Evolutionary conservation across 768 basidiomycete species (phyloP).

Genomic region (Tylopilus balloui): DNA sequence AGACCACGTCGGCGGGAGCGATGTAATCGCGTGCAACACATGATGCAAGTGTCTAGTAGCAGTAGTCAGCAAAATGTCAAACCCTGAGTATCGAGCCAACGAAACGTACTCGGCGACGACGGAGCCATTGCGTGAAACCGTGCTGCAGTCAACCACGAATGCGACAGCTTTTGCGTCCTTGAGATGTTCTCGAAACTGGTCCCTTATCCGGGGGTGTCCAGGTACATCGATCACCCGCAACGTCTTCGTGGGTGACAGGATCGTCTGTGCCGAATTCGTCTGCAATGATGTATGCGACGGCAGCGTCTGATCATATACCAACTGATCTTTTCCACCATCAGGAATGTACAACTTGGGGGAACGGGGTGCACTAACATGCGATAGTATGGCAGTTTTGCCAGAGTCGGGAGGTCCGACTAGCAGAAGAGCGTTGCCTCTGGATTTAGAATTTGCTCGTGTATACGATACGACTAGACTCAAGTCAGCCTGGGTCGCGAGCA

Average conservation of each 20-base stretch:
- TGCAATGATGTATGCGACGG: slow-evolving; percentile 79
- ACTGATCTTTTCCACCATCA: slow-evolving; percentile 37
- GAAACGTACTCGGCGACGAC: slow-evolving; percentile 72
- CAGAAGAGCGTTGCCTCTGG: slow-evolving; percentile 58
- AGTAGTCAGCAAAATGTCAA: slow-evolving; percentile 1
- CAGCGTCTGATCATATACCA: slow-evolving; percentile 58
- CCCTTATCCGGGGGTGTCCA: slow-evolving; percentile 78
- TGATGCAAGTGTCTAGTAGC: slow-evolving; percentile 63
- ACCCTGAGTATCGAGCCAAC: not conserved
- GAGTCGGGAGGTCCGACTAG: slow-evolving; percentile 73
- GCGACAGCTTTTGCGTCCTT: slow-evolving; percentile 58
- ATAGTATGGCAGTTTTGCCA: slow-evolving; percentile 78
- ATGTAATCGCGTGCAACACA: slow-evolving; percentile 63
- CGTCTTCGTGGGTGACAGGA: slow-evolving; percentile 39
- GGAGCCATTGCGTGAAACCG: slow-evolving; percentile 69
- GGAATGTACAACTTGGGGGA: not conserved
- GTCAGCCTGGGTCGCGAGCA: slow-evolving; percentile 13
- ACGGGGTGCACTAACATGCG: slow-evolving; percentile 46
- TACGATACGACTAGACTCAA: slow-evolving; percentile 42
- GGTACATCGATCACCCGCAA: slow-evolving; percentile 70
- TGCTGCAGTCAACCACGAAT: slow-evolving; percentile 79
- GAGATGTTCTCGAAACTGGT: slow-evolving; percentile 67
- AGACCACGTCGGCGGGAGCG: slow-evolving; percentile 65
- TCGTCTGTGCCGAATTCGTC: slow-evolving; percentile 51
- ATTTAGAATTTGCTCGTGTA: slow-evolving; percentile 39